Percentiles rank a stretch among this genome's conserved stretches.
Conservation (phyloP, 805 yeast species). For the Teunomyces cretensis region DNA sequence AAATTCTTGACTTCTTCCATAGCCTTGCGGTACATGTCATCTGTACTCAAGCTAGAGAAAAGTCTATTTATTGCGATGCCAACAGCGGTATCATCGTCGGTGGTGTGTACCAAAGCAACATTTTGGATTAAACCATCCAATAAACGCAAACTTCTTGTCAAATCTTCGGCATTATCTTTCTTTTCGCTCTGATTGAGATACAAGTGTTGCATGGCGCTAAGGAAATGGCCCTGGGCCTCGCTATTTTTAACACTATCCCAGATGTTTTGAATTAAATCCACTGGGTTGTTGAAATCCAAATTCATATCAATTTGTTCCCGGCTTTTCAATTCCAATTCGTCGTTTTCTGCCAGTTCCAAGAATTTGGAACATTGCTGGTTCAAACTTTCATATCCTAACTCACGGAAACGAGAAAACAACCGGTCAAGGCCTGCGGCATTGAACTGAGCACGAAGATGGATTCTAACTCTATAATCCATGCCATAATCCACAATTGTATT, state of each 20-base stretch:
- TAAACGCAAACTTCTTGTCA: constrained; percentile 56
- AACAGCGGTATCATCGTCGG: constrained; percentile 52
- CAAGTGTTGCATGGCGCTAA: constrained; percentile 67
- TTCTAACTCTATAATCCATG: constrained; percentile 44
- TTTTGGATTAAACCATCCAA: constrained; percentile 66
- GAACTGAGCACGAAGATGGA: constrained; percentile 54
- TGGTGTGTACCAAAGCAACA: constrained; percentile 52
- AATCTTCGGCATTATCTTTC: constrained; percentile 41
- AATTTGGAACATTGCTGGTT: constrained; percentile 66
- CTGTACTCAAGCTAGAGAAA: constrained; percentile 72
- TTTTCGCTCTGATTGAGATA: constrained; percentile 55
- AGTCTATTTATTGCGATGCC: constrained; percentile 76
- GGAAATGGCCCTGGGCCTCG: constrained; percentile 56
- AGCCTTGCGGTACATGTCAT: constrained; percentile 81
- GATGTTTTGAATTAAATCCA: constrained; percentile 60
- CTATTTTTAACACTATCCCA: constrained; percentile 59
- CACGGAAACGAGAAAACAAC: constrained; percentile 18
- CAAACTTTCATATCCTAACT: constrained; percentile 56
- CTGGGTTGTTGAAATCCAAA: constrained; percentile 67
- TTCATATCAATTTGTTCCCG: constrained; percentile 37
- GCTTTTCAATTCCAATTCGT: constrained; percentile 45
- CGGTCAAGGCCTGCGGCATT: constrained; percentile 23
- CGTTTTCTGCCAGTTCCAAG: constrained; percentile 54
- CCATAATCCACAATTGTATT: constrained; percentile 59
- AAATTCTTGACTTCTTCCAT: constrained; percentile 21